A percentile compares a stretch with the other conserved stretches of the same genome.
These are phyloP conservation scores for Agrocybe pediades DNA, from an alignment of 768 basidiomycete genomes.

Conservation along the genomic window DNA sequence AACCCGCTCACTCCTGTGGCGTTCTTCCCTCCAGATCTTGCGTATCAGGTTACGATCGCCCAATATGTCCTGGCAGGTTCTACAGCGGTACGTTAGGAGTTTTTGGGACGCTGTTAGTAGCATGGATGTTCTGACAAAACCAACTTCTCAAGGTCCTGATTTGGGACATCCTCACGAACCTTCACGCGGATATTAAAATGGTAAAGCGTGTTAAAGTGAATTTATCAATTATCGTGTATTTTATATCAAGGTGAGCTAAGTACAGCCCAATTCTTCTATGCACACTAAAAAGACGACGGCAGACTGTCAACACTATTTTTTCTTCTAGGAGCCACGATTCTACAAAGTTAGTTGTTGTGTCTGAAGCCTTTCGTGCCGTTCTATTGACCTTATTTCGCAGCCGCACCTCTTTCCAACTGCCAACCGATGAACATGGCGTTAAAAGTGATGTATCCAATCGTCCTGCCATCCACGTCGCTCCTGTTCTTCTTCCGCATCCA, in stretches of 20 bases:
- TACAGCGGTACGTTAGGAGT: background rate
- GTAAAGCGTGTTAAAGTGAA: background rate
- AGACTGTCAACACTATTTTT: background rate
- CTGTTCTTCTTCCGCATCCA: slow-evolving; percentile 9
- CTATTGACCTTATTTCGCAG: background rate
- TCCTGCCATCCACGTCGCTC: background rate
- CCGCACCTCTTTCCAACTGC: background rate
- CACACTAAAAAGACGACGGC: background rate
- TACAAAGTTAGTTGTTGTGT: background rate
- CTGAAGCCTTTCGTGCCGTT: no score
- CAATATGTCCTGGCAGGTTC: background rate
- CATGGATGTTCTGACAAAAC: background rate
- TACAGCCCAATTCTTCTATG: background rate
- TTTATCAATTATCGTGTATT: slow-evolving; percentile 21
- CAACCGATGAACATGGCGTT: background rate
- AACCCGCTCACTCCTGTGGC: slow-evolving; percentile 3
- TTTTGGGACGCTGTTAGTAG: background rate
- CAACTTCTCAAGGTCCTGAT: slow-evolving; percentile 2
- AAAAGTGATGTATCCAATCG: background rate
- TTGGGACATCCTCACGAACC: slow-evolving; percentile 4
- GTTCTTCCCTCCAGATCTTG: slow-evolving; percentile 1
- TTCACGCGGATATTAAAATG: slow-evolving; percentile 4
- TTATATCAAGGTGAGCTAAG: slow-evolving; percentile 19
- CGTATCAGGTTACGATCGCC: background rate
- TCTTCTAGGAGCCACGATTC: background rate